Evolutionary conservation across 2,329 filamentous ascomycete species (phyloP).

Genomic region (Nothophoma quercina): DNA sequence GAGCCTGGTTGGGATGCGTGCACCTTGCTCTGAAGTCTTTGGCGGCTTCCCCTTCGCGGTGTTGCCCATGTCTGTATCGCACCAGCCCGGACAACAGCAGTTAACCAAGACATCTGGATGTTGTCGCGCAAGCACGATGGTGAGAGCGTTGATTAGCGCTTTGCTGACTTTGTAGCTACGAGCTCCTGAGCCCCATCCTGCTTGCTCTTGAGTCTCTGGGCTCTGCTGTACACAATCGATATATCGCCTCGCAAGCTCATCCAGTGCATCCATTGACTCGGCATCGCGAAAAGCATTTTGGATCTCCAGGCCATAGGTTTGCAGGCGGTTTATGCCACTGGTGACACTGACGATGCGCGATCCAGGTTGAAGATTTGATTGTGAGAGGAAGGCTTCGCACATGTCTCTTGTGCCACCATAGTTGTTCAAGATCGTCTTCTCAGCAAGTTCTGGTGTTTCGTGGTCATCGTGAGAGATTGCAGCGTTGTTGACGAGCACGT

Average conservation of each 20-base stretch:
- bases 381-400: slow-evolving; percentile 20
- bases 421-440: slow-evolving; percentile 22
- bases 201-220: not conserved
- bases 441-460: slow-evolving; percentile 17
- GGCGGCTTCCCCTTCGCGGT: slow-evolving; percentile 21
- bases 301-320: slow-evolving; percentile 10
- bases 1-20: slow-evolving; percentile 21
- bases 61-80: slow-evolving; percentile 33
- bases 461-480: slow-evolving; percentile 21
- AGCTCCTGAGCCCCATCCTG: slow-evolving; percentile 3
- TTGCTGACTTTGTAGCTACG: slow-evolving; percentile 31
- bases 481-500: slow-evolving; percentile 31
- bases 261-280: not conserved
- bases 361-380: slow-evolving; percentile 12
- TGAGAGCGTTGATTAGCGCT: slow-evolving; percentile 24
- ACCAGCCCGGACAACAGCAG: slow-evolving; percentile 33
- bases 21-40: slow-evolving; percentile 29
- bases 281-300: slow-evolving; percentile 1
- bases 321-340: slow-evolving; percentile 19
- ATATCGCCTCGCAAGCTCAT: not conserved
- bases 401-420: slow-evolving; percentile 25
- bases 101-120: slow-evolving; percentile 17
- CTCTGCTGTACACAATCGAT: not conserved
- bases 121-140: slow-evolving; percentile 18
- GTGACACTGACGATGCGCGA: slow-evolving; percentile 26